Percentiles rank a stretch among this genome's conserved stretches.
Conservation (phyloP, 2,329 filamentous ascomycete genomes). For the Penicillium expansum region DNA sequence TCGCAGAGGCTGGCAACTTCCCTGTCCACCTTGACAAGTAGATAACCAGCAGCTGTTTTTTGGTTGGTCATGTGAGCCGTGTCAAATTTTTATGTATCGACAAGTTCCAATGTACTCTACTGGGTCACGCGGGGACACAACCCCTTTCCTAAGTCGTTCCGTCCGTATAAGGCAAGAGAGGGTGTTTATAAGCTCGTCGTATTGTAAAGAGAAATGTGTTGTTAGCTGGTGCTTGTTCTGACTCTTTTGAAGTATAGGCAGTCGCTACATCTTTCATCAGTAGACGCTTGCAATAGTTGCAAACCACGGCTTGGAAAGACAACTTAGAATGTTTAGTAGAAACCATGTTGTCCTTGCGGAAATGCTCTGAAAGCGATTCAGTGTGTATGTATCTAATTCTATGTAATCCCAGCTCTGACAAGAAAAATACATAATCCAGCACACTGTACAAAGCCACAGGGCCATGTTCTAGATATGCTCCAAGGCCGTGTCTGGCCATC, state of each 20-base stretch:
- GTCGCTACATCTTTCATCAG: background rate
- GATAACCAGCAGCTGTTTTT: constrained; percentile 21
- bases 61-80: constrained; percentile 28
- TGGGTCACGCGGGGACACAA: constrained; percentile 33
- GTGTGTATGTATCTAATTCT: constrained; percentile 26
- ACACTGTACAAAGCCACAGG: constrained; percentile 9
- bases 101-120: constrained; percentile 42
- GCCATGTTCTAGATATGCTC: background rate
- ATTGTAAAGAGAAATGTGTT: constrained; percentile 21
- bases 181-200: constrained; percentile 34
- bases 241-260: background rate
- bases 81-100: constrained; percentile 32
- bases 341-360: constrained; percentile 12
- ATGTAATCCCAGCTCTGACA: constrained; percentile 13
- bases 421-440: constrained; percentile 10
- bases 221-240: constrained; percentile 3
- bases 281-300: background rate
- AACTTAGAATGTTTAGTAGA: background rate
- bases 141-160: constrained; percentile 22
- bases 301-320: background rate
- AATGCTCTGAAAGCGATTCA: constrained; percentile 18
- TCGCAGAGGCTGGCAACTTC: constrained; percentile 56
- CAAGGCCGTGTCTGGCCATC: background rate
- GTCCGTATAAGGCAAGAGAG: constrained; percentile 19
- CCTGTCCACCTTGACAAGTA: constrained; percentile 51